These are phyloP conservation scores for Candida tammaniensis DNA, from an alignment of 805 yeast genomes.

Conservation along the genomic window DNA sequence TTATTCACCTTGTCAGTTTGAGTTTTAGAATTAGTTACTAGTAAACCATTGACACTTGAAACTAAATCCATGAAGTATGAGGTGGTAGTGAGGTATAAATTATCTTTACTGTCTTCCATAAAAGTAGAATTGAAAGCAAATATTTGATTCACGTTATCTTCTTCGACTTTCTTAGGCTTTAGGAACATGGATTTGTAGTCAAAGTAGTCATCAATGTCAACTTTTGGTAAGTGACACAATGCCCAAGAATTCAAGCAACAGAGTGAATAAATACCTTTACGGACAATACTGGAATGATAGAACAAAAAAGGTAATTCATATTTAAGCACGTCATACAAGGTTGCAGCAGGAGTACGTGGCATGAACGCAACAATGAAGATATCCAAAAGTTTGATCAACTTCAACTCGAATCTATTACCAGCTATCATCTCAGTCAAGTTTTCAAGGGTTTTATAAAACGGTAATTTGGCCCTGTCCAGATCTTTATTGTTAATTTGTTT, in stretches of 20 bases:
- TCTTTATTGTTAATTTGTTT: background rate
- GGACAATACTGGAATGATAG: background rate
- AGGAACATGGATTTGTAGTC: no score
- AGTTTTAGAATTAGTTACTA: no score
- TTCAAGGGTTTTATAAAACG: no score
- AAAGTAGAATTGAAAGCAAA: background rate
- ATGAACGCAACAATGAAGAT: no score
- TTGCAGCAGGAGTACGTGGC: no score
- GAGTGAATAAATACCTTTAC: conserved; percentile 3
- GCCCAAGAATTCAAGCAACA: conserved; percentile 3
- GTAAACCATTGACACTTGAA: background rate
- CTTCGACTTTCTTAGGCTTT: no score
- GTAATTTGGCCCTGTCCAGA: no score
- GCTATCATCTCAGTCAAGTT: no score
- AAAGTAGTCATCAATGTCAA: no score
- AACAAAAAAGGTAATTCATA: background rate
- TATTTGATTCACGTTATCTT: no score
- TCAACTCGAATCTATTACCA: no score
- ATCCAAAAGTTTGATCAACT: conserved; percentile 1
- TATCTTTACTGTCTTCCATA: background rate
- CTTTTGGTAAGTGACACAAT: no score
- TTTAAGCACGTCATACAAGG: background rate
- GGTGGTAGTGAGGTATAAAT: background rate
- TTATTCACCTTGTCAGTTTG: background rate
- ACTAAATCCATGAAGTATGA: background rate